Evolutionary conservation across 257 asterid genomes (phyloP), one percentile per base, ranked within the genome.

Genomic region (Echites panduratus): DNA sequence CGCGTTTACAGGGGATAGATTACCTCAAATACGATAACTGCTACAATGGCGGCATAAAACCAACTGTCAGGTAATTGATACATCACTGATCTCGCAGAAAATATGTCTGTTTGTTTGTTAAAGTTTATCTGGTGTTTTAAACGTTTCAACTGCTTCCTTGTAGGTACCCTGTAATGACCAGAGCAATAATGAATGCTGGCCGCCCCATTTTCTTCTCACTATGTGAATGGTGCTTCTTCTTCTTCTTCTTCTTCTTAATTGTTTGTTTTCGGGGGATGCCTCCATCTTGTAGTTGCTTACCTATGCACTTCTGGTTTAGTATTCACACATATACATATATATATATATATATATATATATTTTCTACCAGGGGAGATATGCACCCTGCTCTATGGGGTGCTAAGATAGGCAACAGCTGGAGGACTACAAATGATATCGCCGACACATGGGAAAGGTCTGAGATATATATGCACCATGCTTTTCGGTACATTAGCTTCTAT

Each of bases 341-440:
- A n/a, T n/a, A n/a, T n/a, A n/a, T n/a, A n/a, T n/a, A n/a, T n/a
- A n/a, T n/a, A n/a, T n/a, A n/a, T n/a, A n/a, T n/a, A n/a, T n/a
- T n/a, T n/a, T n/a, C n/a, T n/a, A 83, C 20, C 79, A 93, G 98
- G 98, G 98, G 98, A 20, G 98, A 93, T 68, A 32, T 91, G 94
- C 98, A 89, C 78, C 98, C 97, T 2, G 97, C 98, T 57, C 73
- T 82, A 59, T 93, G 97, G 97, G 97, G 91, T 47, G 77, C 70
- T 32, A 75, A 48, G 1, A 66, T 89, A 26, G 98, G 98, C 73
- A 93, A 93, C 75, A 91, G 98, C 78, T 93, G 97, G 97, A 89
- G 98, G 79, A 93, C 93, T 20, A 93, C 98, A 0, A 85, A 87
- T n/a, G 97, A 90, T 53, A 93, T 93, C 19, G 26, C 85, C 57